A percentile compares a stretch with the other conserved stretches of the same genome.
These are phyloP conservation scores for Coemansia sp. DNA, from an alignment of 192 early-diverging fungal genomes.

Conservation along the genomic window DNA sequence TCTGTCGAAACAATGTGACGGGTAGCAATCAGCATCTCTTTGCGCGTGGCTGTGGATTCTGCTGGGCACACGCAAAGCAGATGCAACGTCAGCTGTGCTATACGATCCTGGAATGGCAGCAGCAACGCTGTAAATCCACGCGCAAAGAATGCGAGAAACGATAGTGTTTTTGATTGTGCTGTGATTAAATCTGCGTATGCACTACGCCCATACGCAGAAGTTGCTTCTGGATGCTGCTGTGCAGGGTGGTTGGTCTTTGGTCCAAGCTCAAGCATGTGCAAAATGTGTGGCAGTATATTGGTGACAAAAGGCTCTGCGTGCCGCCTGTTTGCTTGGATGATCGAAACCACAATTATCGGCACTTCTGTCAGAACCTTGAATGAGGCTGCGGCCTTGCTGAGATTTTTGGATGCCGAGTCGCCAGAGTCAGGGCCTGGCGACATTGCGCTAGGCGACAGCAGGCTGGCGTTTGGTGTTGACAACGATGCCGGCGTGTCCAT, in stretches of 20 bases:
- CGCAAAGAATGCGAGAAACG: slow-evolving; percentile 94
- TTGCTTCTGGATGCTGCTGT: slow-evolving; percentile 16
- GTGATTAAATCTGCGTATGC: slow-evolving; percentile 77
- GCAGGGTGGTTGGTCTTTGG: slow-evolving; percentile 17
- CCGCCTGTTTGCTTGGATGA: slow-evolving; percentile 87
- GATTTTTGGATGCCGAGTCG: slow-evolving; percentile 60
- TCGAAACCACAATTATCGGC: slow-evolving; percentile 94
- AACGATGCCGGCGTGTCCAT: slow-evolving; percentile 61
- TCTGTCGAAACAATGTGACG: slow-evolving; percentile 93
- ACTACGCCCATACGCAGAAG: slow-evolving; percentile 52
- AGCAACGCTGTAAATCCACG: slow-evolving; percentile 71
- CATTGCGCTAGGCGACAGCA: slow-evolving; percentile 69
- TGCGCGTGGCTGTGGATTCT: slow-evolving; percentile 88
- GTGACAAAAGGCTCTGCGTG: slow-evolving; percentile 79
- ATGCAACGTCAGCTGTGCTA: slow-evolving; percentile 85
- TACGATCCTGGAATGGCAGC: slow-evolving; percentile 71
- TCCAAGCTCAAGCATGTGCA: slow-evolving; percentile 61
- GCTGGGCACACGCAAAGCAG: slow-evolving; percentile 91
- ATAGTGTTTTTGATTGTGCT: slow-evolving; percentile 98
- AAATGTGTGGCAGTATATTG: slow-evolving; percentile 84
- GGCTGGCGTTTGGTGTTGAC: slow-evolving; percentile 44
- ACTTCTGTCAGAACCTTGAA: slow-evolving; percentile 99
- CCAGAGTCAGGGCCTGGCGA: slow-evolving; percentile 68
- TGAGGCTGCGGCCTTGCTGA: slow-evolving; percentile 74
- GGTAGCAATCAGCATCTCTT: slow-evolving; percentile 93